A percentile compares a stretch with the other conserved stretches of the same genome.
These are phyloP conservation scores for Cytidiella melzeri DNA, from an alignment of 768 basidiomycete species.

Conservation along the genomic window DNA sequence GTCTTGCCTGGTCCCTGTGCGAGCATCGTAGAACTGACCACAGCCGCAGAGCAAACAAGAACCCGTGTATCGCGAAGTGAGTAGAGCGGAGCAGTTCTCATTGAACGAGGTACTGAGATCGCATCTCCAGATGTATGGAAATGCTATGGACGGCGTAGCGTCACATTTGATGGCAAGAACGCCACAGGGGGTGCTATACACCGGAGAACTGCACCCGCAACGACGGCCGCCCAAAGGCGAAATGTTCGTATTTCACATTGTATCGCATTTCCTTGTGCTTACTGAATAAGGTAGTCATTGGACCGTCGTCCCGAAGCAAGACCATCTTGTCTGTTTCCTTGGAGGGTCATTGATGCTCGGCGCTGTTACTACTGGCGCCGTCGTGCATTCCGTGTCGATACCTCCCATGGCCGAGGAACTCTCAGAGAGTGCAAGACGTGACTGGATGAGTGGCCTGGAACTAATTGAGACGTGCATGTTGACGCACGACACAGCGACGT, in stretches of 20 bases:
- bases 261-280: background rate
- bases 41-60: conserved; percentile 46
- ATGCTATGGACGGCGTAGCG: conserved; percentile 80
- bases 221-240: conserved; percentile 22
- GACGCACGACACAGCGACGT: conserved; percentile 83
- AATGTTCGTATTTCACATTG: conserved; percentile 26
- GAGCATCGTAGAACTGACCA: too few species aligned
- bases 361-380: conserved; percentile 61
- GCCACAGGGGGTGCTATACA: conserved; percentile 59
- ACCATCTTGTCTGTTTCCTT: conserved; percentile 94
- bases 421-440: conserved; percentile 55
- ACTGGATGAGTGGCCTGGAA: conserved; percentile 78
- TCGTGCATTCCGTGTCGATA: conserved; percentile 48
- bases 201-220: conserved; percentile 74
- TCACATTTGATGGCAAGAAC: conserved; percentile 65
- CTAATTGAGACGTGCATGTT: conserved; percentile 85
- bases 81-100: too few species aligned
- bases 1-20: too few species aligned
- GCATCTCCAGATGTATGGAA: conserved; percentile 74
- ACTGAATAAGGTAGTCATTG: conserved; percentile 43
- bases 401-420: conserved; percentile 64
- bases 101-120: background rate
- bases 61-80: background rate
- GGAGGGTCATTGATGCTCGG: conserved; percentile 90
- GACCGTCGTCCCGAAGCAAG: conserved; percentile 82